Evolutionary conservation across 768 basidiomycete species (phyloP).

Genomic region (Saitozyma sp.): DNA sequence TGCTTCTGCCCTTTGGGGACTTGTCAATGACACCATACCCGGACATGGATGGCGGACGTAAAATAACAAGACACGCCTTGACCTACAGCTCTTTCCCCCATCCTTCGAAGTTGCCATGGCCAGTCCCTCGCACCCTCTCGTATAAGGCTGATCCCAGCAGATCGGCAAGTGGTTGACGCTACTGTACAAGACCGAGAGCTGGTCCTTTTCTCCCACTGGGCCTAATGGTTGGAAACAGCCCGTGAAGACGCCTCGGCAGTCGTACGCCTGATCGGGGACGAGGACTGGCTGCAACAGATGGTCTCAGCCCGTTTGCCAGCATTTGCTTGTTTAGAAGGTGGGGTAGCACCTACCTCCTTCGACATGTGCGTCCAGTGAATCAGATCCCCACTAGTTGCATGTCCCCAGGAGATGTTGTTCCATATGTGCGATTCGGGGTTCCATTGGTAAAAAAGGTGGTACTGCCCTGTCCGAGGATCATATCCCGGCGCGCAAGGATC

Average conservation of each 20-base stretch:
- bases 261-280: conserved; percentile 2
- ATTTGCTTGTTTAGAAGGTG: background rate
- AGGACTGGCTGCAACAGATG: conserved; percentile 6
- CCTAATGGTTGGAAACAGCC: conserved; percentile 7
- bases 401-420: conserved; percentile 7
- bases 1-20: conserved; percentile 14
- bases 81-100: conserved; percentile 4
- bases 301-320: background rate
- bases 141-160: conserved; percentile 4
- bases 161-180: conserved; percentile 7
- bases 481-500: conserved; percentile 9
- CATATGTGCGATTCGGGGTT: conserved; percentile 3
- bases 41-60: no score
- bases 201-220: background rate
- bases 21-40: no score
- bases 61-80: background rate
- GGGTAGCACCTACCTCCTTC: background rate
- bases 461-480: background rate
- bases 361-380: background rate
- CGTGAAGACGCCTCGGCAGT: conserved; percentile 6
- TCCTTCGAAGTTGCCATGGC: conserved; percentile 1
- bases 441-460: conserved; percentile 10
- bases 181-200: conserved; percentile 6
- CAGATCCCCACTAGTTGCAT: conserved; percentile 3
- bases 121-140: conserved; percentile 2